Conservation (phyloP, 2,329 filamentous ascomycete genomes). For the Zasmidium citrigriseum region DNA sequence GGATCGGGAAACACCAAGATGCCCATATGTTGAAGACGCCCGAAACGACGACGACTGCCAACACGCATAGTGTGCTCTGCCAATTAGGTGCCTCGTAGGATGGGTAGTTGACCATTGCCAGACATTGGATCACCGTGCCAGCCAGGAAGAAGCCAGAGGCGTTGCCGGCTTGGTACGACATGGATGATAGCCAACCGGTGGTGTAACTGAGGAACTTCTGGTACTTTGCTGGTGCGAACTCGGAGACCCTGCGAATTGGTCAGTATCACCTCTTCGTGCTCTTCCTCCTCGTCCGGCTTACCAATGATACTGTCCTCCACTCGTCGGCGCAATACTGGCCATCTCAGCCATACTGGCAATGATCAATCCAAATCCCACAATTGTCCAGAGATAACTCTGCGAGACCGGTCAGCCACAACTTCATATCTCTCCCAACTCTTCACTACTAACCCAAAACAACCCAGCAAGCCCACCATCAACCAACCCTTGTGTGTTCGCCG, state of each 20-base stretch:
- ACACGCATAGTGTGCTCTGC: slow-evolving; percentile 22
- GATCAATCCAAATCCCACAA: slow-evolving; percentile 20
- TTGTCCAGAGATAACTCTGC: slow-evolving; percentile 19
- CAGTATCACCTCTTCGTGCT: not conserved
- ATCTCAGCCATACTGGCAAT: slow-evolving; percentile 32
- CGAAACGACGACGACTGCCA: slow-evolving; percentile 21
- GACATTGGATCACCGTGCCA: slow-evolving; percentile 22
- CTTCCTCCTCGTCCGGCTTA: not conserved
- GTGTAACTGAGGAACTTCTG: slow-evolving; percentile 31
- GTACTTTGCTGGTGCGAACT: slow-evolving; percentile 16
- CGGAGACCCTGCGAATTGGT: slow-evolving; percentile 4
- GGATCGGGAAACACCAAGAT: slow-evolving; percentile 18
- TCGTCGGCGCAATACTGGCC: slow-evolving; percentile 34
- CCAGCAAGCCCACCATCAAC: slow-evolving; percentile 21
- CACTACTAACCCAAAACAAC: slow-evolving; percentile 17
- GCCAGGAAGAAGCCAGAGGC: slow-evolving; percentile 23
- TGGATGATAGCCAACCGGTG: slow-evolving; percentile 21
- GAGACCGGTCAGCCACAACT: not conserved
- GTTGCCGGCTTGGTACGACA: slow-evolving; percentile 25
- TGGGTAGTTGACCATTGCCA: slow-evolving; percentile 22
- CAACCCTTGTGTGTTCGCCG: slow-evolving; percentile 31
- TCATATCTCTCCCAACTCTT: not conserved
- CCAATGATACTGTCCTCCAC: slow-evolving; percentile 24
- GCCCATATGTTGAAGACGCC: slow-evolving; percentile 23
- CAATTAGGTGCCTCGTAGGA: slow-evolving; percentile 19